Base-by-base conservation (phyloP, 2,329 filamentous ascomycete species). In the Xylaria sp. region DNA sequence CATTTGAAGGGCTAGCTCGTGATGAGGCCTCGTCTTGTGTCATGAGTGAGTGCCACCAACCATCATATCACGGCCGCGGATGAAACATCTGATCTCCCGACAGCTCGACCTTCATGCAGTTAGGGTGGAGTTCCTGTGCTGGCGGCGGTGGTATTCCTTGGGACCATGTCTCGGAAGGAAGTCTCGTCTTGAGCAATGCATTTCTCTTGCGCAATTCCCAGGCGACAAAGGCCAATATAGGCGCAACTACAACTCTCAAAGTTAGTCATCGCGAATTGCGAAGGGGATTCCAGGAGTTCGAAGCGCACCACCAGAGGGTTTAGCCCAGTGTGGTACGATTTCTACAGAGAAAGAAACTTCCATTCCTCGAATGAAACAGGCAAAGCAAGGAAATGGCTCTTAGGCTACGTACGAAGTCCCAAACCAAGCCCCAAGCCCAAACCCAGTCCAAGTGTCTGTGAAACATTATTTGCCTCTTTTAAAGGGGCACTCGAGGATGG, bases 161-260 rank as follows among this genome's bases (percentile, higher is more conserved):
- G 10, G n/a, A 12, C 59, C 32, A 52, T 28, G 34, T 34, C 34
- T 41, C 34, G 59, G 10, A 32, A 62, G 13, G 34, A 34, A 20
- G 25, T 62, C 10, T 54, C 48, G 4, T 39, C 13, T 8, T 32
- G 8, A 62, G 20, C 3, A 39, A 23, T 15, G 13, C 39, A 48
- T 63, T 63, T 18, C 54, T 62, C 51, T 63, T 69, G 6, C 65
- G 72, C 41, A 73, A 18, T 55, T 71, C 66, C 62, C 70, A 63
- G 2, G 61, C 69, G 20, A 71, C 28, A 46, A 73, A 72, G 6
- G 37, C 54, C 15, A 74, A 28, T 1, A 65, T 69, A 2, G 54
- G 65, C 6, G 66, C 65, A 25, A 54, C 50, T 54, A 34, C 25
- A 54, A 9, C 28, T n/a, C 13, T 32, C 13, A 8, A 54, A 54